These are phyloP conservation scores for Pseudozyma thailandica DNA, from an alignment of 1,284 basidiomycete species.

Conservation along the genomic window DNA sequence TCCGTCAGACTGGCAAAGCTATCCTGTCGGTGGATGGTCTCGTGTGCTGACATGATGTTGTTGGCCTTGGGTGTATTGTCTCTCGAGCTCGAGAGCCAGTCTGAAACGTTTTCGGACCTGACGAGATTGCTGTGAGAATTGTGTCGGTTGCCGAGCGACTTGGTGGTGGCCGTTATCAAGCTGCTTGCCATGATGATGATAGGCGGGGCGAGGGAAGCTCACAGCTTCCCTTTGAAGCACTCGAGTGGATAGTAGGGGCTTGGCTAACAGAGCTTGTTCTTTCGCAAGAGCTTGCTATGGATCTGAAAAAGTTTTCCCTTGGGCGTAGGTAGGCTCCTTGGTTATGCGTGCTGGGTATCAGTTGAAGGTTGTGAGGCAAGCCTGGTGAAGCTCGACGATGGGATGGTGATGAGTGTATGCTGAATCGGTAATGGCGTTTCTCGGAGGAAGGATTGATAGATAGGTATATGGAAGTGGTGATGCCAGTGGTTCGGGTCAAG, in stretches of 20 bases:
- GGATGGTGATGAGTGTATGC: no score
- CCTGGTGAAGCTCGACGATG: no score
- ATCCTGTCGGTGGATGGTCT: conserved; percentile 16
- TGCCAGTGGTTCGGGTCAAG: neutral
- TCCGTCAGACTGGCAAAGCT: conserved; percentile 41
- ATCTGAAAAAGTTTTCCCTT: neutral
- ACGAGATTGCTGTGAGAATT: conserved; percentile 44
- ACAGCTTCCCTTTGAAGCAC: conserved; percentile 9
- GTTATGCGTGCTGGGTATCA: no score
- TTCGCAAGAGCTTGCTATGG: conserved; percentile 3
- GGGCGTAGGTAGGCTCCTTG: no score
- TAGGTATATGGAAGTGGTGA: conserved; percentile 1
- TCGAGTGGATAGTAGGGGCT: neutral
- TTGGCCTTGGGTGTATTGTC: conserved; percentile 37
- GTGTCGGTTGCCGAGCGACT: conserved; percentile 46
- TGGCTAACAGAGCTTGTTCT: neutral
- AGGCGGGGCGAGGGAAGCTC: conserved; percentile 13
- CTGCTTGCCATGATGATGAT: conserved; percentile 33
- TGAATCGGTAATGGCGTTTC: no score
- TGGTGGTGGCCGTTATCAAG: conserved; percentile 23
- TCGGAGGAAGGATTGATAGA: neutral
- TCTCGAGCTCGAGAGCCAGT: conserved; percentile 31
- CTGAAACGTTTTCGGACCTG: conserved; percentile 31
- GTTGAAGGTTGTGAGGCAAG: no score
- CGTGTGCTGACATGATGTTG: conserved; percentile 2